Evolutionary conservation across 2,329 filamentous ascomycete species (phyloP).

Genomic region (Talaromyces sp.): DNA sequence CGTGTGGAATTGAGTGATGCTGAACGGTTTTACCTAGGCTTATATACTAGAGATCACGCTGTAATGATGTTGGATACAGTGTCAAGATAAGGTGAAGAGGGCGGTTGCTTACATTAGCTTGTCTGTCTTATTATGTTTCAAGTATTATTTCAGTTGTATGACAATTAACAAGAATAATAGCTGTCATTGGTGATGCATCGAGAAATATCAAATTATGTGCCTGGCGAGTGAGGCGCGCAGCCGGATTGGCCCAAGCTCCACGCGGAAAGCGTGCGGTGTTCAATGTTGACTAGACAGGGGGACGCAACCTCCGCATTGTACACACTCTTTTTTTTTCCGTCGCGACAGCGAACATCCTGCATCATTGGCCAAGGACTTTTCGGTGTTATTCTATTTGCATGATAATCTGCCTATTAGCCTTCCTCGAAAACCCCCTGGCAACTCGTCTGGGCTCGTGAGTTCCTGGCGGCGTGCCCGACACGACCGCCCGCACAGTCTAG

Average conservation of each 20-base stretch:
- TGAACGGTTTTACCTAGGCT: not conserved
- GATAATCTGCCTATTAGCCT: not conserved
- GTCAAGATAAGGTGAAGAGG: not conserved
- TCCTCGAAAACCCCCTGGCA: not conserved
- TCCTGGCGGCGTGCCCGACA: slow-evolving; percentile 5
- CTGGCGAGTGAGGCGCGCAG: not conserved
- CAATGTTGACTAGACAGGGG: slow-evolving; percentile 15
- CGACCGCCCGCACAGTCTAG: slow-evolving; percentile 5
- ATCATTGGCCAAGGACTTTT: not conserved
- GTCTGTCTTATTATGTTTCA: too few species aligned
- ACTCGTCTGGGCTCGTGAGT: not conserved
- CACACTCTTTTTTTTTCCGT: not conserved
- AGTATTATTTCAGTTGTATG: not conserved
- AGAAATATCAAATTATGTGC: not conserved
- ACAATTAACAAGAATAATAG: not conserved
- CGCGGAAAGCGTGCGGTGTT: slow-evolving; percentile 20
- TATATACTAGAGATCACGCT: not conserved
- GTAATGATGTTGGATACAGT: not conserved
- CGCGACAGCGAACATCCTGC: not conserved
- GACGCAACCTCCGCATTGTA: slow-evolving; percentile 8
- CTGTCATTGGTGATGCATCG: not conserved
- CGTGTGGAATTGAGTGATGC: not conserved
- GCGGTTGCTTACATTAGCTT: not conserved
- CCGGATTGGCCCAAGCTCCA: slow-evolving; percentile 32
- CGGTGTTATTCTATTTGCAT: not conserved